Evolutionary conservation across 768 basidiomycete species (phyloP).

Genomic region (Lyophyllum decastes): DNA sequence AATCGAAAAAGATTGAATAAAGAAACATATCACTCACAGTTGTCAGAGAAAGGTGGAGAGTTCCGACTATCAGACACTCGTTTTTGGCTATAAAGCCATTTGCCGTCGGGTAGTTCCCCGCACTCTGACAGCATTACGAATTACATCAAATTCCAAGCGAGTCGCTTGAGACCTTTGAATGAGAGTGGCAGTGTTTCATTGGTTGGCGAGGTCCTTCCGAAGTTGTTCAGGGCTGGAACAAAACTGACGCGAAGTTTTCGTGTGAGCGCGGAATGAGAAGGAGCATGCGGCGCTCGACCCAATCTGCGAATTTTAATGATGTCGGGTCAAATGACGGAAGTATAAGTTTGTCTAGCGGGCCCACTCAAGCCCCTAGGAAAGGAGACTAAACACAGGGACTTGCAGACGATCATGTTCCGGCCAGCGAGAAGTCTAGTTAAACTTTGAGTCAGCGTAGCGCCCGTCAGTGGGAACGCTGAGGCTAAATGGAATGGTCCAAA

Average conservation of each 20-base stretch:
- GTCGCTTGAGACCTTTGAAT: background rate
- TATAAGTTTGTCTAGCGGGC: background rate
- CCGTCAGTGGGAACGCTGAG: too few species aligned
- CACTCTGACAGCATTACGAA: background rate
- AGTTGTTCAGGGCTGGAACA: background rate
- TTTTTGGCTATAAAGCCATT: background rate
- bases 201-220: slow-evolving; percentile 9
- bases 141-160: slow-evolving; percentile 8
- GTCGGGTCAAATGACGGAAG: background rate
- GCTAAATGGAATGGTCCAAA: too few species aligned
- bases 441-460: too few species aligned
- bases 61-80: background rate
- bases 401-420: background rate
- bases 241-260: background rate
- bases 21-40: background rate
- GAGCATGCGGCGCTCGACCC: background rate
- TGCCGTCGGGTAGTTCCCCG: background rate
- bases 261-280: background rate
- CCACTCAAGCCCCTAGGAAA: background rate
- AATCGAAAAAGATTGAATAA: background rate
- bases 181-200: background rate
- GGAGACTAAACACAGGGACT: background rate
- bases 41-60: background rate
- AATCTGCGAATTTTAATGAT: background rate
- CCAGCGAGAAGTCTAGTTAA: background rate